These are phyloP conservation scores for Suillus variegatus DNA, from an alignment of 768 basidiomycete species.

Conservation along the genomic window DNA sequence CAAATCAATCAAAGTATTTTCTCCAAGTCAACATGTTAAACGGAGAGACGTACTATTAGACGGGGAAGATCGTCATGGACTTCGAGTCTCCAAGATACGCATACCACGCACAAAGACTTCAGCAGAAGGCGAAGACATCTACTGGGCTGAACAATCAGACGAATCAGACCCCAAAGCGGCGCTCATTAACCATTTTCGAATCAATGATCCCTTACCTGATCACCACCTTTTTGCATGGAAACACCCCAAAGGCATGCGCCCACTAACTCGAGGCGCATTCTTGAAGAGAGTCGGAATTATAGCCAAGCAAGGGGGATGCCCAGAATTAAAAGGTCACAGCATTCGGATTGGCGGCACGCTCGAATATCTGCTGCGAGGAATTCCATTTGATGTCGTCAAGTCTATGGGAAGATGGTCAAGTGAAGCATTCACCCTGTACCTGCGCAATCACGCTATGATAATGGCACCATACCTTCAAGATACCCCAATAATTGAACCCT, in stretches of 20 bases:
- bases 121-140: too few relatives aligned
- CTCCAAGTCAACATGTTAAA: too few relatives aligned
- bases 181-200: constrained; percentile 25
- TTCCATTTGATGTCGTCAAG: constrained; percentile 34
- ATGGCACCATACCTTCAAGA: constrained; percentile 30
- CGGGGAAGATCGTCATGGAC: too few relatives aligned
- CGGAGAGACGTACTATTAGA: too few relatives aligned
- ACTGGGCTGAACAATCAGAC: too few relatives aligned
- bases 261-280: constrained; percentile 30
- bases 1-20: too few relatives aligned
- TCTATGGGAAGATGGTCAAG: constrained; percentile 38
- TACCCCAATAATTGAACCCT: constrained; percentile 9
- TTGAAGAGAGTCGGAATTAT: constrained; percentile 18
- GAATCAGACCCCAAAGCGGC: not conserved
- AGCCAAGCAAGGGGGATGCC: constrained; percentile 2
- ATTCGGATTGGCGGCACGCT: constrained; percentile 33
- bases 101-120: too few relatives aligned
- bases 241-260: constrained; percentile 7
- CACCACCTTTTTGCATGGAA: constrained; percentile 33
- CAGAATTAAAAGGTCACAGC: constrained; percentile 23
- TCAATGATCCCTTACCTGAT: constrained; percentile 27
- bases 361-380: constrained; percentile 28
- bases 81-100: too few relatives aligned
- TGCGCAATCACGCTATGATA: constrained; percentile 28
- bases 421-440: constrained; percentile 31